These are phyloP conservation scores for Oryza brachyantha DNA, from an alignment of 176 grass and related monocot genomes.

Conservation along the genomic window DNA sequence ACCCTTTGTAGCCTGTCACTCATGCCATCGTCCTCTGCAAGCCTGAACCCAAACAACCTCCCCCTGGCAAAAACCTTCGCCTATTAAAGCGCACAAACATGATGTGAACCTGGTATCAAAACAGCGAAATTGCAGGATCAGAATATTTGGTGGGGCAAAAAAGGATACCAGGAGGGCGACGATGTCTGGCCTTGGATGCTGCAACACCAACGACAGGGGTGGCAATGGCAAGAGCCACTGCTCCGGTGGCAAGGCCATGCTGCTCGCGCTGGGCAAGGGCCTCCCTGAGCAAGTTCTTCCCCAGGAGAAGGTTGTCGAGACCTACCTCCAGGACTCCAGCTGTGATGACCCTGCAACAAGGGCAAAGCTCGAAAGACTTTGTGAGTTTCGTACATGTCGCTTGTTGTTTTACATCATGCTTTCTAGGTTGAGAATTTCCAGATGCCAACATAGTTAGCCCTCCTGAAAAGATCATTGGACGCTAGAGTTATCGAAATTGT, in stretches of 20 bases:
- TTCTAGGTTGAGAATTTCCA: neutral
- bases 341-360: slow-evolving; percentile 60
- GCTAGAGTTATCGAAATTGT: neutral
- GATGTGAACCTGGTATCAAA: neutral
- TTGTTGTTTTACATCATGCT: neutral
- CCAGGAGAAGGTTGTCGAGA: slow-evolving; percentile 73
- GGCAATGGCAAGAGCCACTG: slow-evolving; percentile 26
- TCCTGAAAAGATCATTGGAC: neutral
- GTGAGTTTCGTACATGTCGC: slow-evolving; percentile 37
- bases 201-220: neutral
- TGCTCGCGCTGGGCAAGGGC: slow-evolving; percentile 80
- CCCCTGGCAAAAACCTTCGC: neutral
- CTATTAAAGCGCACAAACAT: slow-evolving; percentile 46
- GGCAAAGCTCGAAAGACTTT: slow-evolving; percentile 82
- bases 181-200: slow-evolving; percentile 39
- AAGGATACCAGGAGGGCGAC: neutral
- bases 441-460: neutral
- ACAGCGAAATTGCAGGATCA: neutral
- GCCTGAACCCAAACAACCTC: slow-evolving; percentile 48
- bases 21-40: slow-evolving; percentile 37
- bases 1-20: neutral
- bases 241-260: slow-evolving; percentile 54
- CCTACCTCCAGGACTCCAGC: slow-evolving; percentile 62
- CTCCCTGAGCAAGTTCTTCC: slow-evolving; percentile 81
- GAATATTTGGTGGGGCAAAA: neutral